Evolutionary conservation across 2,329 filamentous ascomycete genomes (phyloP), one percentile per base, ranked within the genome.

Genomic region (Westerdykella ornata): DNA sequence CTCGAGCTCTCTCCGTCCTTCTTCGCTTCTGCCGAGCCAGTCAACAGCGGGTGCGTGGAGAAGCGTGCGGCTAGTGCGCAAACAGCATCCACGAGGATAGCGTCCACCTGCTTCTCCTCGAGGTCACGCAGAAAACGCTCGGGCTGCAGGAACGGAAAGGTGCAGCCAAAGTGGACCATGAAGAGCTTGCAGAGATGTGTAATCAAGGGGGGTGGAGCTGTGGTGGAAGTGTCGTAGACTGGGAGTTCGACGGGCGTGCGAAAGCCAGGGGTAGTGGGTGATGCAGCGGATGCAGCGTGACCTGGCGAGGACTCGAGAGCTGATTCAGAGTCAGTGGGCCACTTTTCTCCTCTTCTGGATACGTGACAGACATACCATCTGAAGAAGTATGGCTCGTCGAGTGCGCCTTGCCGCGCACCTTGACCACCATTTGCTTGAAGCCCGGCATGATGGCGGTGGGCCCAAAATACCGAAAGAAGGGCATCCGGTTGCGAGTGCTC

Each of bases 341-440:
- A 16, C 32, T 13, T 16, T 17, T 18, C 56, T 45, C 32, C 51
- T 39, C 17, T 41, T 38, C 20, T 29, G 12, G 16, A n/a, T 29
- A 33, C 18, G 18, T 12, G 16, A n/a, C 19, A 8, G 19, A 48
- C 60, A 41, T 50, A 62, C 57, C 64, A 48, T 72, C 69, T 11
- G 80, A 77, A 35, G 78, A 75, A 14, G 78, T 82, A 38, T 72
- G 74, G 5, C 68, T 72, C 7, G 72, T 75, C 39, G 80, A 81
- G 17, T 75, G 74, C 17, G 80, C 75, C 44, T 80, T 72, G 45
- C 84, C 81, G 44, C 82, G 76, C 20, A 89, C 79, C 40, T 84
- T 82, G 44, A 85, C 82, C 18, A 94, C 85, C 86, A 94, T 94
- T 63, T 94, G 87, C 66, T 94, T 94, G 69, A 88, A 94, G 16